Percentiles rank a stretch among this genome's conserved stretches.
These are phyloP conservation scores for Calonectria leucothoes DNA, from an alignment of 2,329 filamentous ascomycete genomes.

Conservation along the genomic window DNA sequence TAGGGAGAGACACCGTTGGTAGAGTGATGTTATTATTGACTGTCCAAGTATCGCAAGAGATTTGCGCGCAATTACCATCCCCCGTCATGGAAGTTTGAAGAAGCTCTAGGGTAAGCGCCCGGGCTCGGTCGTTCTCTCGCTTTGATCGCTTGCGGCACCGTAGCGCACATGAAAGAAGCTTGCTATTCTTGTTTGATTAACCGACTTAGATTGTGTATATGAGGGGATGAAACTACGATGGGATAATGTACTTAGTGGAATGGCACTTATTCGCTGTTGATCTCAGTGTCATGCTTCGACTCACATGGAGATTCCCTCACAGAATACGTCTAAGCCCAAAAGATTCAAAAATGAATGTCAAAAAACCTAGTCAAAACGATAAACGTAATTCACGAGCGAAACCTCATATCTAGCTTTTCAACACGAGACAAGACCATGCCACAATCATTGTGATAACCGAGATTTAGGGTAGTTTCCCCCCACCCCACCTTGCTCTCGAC, in stretches of 20 bases:
- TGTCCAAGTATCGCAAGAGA: neutral
- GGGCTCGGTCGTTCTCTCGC: no score
- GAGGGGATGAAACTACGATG: neutral
- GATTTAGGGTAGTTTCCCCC: neutral
- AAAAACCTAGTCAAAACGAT: neutral
- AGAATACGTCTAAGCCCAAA: fast-evolving
- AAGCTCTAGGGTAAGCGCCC: neutral
- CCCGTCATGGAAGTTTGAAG: neutral
- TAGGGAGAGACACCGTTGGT: neutral
- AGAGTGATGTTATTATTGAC: neutral
- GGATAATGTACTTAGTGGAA: neutral
- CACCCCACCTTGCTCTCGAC: neutral
- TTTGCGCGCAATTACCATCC: neutral
- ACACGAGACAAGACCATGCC: neutral
- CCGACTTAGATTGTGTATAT: neutral
- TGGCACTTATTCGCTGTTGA: neutral
- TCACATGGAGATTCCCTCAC: neutral
- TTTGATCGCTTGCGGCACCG: neutral
- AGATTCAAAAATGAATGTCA: neutral
- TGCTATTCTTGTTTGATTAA: neutral
- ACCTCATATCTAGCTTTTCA: neutral
- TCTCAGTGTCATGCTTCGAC: neutral
- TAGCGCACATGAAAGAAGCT: neutral
- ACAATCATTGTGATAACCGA: no score
- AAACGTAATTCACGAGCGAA: neutral